phyloP scores from a whole-genome alignment of 805 yeast species.

The Yamadazyma nakazawae region DNA sequence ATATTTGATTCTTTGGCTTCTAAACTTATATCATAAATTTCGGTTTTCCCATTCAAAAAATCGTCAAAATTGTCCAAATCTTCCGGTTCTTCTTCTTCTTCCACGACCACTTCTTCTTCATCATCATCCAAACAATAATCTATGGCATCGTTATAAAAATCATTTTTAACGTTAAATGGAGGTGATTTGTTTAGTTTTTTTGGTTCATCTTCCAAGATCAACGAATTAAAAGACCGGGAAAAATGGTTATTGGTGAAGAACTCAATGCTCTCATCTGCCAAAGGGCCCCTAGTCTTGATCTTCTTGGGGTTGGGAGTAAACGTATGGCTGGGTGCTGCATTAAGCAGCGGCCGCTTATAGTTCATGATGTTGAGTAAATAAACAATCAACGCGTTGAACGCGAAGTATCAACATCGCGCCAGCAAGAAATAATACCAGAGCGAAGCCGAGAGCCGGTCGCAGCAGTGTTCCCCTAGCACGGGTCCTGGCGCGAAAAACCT shows the following conservation, averaged over 20 bases:
- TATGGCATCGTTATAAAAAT: constrained; percentile 21
- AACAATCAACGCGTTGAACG: constrained; percentile 3
- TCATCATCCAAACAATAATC: constrained; percentile 17
- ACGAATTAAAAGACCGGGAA: constrained; percentile 41
- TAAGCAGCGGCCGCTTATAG: constrained; percentile 24
- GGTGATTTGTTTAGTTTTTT: constrained; percentile 38
- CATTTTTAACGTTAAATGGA: constrained; percentile 38
- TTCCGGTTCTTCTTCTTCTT: not conserved
- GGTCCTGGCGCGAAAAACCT: too few relatives aligned
- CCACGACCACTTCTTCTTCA: not conserved
- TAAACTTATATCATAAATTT: not conserved
- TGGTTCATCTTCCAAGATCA: constrained; percentile 34
- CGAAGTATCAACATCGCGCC: not conserved
- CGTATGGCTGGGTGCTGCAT: constrained; percentile 15
- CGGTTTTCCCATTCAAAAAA: not conserved
- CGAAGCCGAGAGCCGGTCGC: too few relatives aligned
- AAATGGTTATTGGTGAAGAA: constrained; percentile 39
- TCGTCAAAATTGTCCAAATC: not conserved
- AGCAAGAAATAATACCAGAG: not conserved
- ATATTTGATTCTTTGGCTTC: not conserved
- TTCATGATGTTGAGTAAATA: constrained; percentile 9
- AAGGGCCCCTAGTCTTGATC: not conserved
- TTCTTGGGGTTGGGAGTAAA: constrained; percentile 8
- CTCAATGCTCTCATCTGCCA: constrained; percentile 16
- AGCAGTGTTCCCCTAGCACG: too few relatives aligned